Evolutionary conservation across 2,329 filamentous ascomycete species (phyloP), one percentile per base, ranked within the genome.

Genomic region (Venturia effusa): DNA sequence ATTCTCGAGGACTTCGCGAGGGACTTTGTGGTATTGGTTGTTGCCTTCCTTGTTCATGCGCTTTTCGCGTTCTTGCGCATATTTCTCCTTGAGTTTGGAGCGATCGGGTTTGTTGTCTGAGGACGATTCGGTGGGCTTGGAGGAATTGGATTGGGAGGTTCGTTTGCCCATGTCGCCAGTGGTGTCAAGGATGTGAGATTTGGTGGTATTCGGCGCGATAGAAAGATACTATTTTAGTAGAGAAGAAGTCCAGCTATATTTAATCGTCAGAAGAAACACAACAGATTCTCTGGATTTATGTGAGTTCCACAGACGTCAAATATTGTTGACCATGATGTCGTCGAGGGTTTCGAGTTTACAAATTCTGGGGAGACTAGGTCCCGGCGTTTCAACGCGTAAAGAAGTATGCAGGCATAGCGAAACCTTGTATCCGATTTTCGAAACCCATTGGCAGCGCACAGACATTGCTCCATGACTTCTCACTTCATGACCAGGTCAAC

Each of bases 51-150:
- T 64, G 30, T 68, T 62, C 37, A 73, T 66, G 7, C 71, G 70
- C 63, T 67, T 71, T 64, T 73, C 70, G 22, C 70, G 67, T 64
- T 73, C 71, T 19, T 66, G 66, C 17, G 68, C 62, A 54, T 73
- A 73, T 62, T 70, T 72, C 39, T 68, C 51, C 34, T 57, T 57
- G 27, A 57, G 51, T 30, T 37, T 57, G 51, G 51, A 32, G 51
- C 15, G 30, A 57, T 57, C 51, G 27, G n/a, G 19, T 15, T 32
- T 57, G 19, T 57, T 57, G 30, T 34, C 51, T 19, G 30, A 32
- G 1, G 30, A 3, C 0, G 51, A 5, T 34, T 57, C 51, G 15
- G 5, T 8, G 17, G 51, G 24, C 15, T 57, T 27, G 5, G 30
- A 34, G 51, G 51, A 57, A 8, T 19, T 3, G 51, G 27, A 30